Evolutionary conservation across 345 rosid genomes (phyloP).

Genomic region (Salix koriyanagi): DNA sequence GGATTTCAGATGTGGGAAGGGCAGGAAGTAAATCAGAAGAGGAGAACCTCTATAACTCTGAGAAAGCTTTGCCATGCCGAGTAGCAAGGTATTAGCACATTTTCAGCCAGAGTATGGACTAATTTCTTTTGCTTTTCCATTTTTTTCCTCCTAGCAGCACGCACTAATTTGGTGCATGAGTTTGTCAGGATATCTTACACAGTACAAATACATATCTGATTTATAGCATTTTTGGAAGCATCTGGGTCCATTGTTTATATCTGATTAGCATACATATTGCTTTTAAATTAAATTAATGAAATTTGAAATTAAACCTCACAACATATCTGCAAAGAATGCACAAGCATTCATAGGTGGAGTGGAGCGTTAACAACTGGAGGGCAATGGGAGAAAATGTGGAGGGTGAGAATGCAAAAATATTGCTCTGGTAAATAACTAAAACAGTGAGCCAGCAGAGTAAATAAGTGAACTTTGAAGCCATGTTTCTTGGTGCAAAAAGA

Average conservation of each 20-base stretch:
- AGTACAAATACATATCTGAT: neutral
- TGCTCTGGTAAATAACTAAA: too few relatives aligned
- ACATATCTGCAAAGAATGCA: too few relatives aligned
- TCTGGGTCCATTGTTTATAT: neutral
- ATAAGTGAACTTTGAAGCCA: too few relatives aligned
- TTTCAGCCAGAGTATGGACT: neutral
- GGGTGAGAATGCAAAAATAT: too few relatives aligned
- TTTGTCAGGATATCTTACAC: neutral
- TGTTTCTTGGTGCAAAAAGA: too few relatives aligned
- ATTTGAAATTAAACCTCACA: too few relatives aligned
- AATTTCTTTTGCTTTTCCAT: neutral
- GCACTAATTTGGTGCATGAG: neutral
- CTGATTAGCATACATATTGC: neutral
- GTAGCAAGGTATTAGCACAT: slow-evolving; percentile 10
- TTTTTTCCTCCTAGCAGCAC: neutral
- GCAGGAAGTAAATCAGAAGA: slow-evolving; percentile 54
- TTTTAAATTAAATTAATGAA: too few relatives aligned
- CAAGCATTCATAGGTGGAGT: too few relatives aligned
- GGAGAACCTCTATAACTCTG: slow-evolving; percentile 71
- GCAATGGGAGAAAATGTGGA: too few relatives aligned
- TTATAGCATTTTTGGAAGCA: neutral
- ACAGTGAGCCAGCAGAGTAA: too few relatives aligned
- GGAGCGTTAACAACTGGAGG: too few relatives aligned
- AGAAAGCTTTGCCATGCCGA: slow-evolving; percentile 53
- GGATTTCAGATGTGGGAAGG: slow-evolving; percentile 83